Percentiles rank a stretch among this genome's conserved stretches.
These are phyloP conservation scores for Alternaria panax DNA, from an alignment of 2,329 filamentous ascomycete genomes.

Conservation along the genomic window DNA sequence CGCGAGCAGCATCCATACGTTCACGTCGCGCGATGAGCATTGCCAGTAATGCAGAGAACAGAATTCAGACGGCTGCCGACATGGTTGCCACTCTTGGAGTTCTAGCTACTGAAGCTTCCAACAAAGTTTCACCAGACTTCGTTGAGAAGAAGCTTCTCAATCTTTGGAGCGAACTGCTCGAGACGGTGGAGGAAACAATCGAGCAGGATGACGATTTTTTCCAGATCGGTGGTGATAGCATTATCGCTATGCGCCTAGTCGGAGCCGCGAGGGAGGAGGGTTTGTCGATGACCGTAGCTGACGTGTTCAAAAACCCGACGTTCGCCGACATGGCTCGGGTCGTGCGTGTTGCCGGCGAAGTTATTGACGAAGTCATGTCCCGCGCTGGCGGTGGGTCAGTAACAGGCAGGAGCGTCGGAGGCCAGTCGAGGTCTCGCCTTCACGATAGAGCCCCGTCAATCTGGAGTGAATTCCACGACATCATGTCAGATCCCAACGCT, in stretches of 20 bases:
- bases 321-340: constrained; percentile 46
- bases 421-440: constrained; percentile 28
- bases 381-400: constrained; percentile 34
- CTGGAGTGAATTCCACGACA: constrained; percentile 42
- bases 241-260: constrained; percentile 47
- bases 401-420: constrained; percentile 22
- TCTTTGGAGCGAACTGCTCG: constrained; percentile 43
- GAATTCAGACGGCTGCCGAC: constrained; percentile 42
- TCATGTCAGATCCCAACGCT: constrained; percentile 37
- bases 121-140: constrained; percentile 38
- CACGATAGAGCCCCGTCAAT: constrained; percentile 30
- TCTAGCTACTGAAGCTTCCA: constrained; percentile 39
- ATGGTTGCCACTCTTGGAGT: constrained; percentile 45
- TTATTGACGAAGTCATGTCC: constrained; percentile 47
- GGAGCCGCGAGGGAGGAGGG: constrained; percentile 44
- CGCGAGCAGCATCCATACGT: constrained; percentile 25
- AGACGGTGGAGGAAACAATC: constrained; percentile 45
- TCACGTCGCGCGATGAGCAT: constrained; percentile 36
- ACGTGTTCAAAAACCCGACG: constrained; percentile 46
- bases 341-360: constrained; percentile 44
- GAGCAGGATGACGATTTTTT: constrained; percentile 46
- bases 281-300: constrained; percentile 45
- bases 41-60: constrained; percentile 39
- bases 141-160: constrained; percentile 45
- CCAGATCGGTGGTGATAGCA: constrained; percentile 44